A percentile compares a stretch with the other conserved stretches of the same genome.
Evolutionary conservation across 805 yeast genomes (phyloP).

Genomic region (Saturnispora quitensis): DNA sequence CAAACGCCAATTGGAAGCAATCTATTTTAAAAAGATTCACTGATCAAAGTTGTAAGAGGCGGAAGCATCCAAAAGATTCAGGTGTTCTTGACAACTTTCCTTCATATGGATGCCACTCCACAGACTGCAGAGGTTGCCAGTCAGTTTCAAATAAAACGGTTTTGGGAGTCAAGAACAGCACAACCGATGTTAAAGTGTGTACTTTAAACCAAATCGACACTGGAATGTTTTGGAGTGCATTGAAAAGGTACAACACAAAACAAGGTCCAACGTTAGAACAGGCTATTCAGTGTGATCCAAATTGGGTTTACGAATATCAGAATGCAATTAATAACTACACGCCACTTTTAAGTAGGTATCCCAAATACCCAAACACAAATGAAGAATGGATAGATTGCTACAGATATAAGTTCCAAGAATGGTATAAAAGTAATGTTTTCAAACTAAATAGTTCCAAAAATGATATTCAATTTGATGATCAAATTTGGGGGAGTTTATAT

Average conservation of each 20-base stretch:
- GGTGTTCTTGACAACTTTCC: not conserved
- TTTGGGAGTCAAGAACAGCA: not conserved
- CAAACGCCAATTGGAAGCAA: not conserved
- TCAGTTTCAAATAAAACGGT: not conserved
- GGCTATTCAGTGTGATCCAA: conserved; percentile 2
- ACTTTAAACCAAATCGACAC: not conserved
- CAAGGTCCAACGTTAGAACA: conserved; percentile 6
- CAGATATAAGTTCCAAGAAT: conserved; percentile 1
- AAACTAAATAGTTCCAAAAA: not conserved
- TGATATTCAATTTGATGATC: not conserved
- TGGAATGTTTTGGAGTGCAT: not conserved
- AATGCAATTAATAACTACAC: conserved; percentile 6
- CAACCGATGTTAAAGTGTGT: not conserved
- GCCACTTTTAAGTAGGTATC: conserved; percentile 10
- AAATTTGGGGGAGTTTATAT: not conserved
- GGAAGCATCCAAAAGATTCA: not conserved
- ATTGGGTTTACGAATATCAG: conserved; percentile 7
- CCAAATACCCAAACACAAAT: conserved; percentile 1
- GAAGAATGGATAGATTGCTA: conserved; percentile 7
- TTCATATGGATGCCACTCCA: not conserved
- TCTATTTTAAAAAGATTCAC: not conserved
- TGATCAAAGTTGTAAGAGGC: not conserved
- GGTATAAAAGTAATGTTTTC: conserved; percentile 1
- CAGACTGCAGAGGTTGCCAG: not conserved
- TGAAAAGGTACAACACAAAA: conserved; percentile 9